Conservation (phyloP, 768 basidiomycete genomes). For the Amanita rimosa region DNA sequence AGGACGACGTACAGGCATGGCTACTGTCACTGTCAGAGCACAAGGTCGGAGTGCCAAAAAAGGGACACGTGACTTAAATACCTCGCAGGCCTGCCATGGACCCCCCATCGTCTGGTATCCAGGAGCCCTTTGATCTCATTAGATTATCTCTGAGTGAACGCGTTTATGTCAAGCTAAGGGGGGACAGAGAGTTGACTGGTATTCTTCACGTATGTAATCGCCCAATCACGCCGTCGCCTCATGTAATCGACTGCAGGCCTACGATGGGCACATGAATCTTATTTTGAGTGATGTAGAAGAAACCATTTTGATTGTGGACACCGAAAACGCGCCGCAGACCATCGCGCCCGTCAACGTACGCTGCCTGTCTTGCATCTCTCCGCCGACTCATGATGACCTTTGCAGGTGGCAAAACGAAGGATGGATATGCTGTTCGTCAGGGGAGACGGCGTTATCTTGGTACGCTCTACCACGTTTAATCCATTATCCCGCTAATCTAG, state of each 20-base stretch:
- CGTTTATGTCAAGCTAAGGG: conserved; percentile 94
- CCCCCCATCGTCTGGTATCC: conserved; percentile 60
- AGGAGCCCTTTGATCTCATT: conserved; percentile 97
- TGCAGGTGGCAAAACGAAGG: conserved; percentile 81
- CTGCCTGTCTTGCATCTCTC: conserved; percentile 2
- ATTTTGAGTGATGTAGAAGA: conserved; percentile 97
- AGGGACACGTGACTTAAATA: background rate
- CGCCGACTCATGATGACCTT: background rate
- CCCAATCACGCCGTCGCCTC: conserved; percentile 4
- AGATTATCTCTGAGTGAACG: conserved; percentile 94
- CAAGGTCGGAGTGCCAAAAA: conserved; percentile 7
- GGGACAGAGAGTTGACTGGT: conserved; percentile 86
- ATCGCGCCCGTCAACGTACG: conserved; percentile 58
- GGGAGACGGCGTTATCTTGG: conserved; percentile 95
- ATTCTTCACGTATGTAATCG: conserved; percentile 70
- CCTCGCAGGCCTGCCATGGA: conserved; percentile 37
- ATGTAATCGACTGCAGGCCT: conserved; percentile 51
- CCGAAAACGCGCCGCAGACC: conserved; percentile 50
- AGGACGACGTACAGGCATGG: conserved; percentile 55
- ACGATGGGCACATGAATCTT: conserved; percentile 99
- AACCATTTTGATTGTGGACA: conserved; percentile 92
- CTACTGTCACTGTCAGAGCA: conserved; percentile 14
- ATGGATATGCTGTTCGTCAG: conserved; percentile 98
- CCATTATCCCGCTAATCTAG: conserved; percentile 6
- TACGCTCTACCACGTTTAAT: conserved; percentile 25